Evolutionary conservation across 2,329 filamentous ascomycete genomes (phyloP), one percentile per base, ranked within the genome.

Genomic region (Aureobasidium sp.): DNA sequence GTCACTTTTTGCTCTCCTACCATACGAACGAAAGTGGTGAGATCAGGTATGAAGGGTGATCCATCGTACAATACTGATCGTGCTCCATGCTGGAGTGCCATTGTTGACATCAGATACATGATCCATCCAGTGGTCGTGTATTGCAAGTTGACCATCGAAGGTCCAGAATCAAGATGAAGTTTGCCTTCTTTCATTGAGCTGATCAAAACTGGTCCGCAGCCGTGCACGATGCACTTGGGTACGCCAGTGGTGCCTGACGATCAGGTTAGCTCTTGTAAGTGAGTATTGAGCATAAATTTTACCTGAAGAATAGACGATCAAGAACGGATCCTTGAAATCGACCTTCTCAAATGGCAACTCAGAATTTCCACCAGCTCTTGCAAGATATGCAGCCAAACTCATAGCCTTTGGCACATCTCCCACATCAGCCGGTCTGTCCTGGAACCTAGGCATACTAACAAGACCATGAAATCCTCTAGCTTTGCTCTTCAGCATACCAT

Each of bases 171-270:
- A 7, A 77, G 72, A 66, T 87, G 83, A 26, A 87, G 69, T 26
- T 71, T 73, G 1, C 76, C 78, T 71, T 95, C 90, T 70, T 92
- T 87, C 44, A 72, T 73, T 1, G 71, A 70, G 53, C 74, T 89
- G 65, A 90, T 65, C 34, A 89, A 72, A 1, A 84, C 75, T 0
- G 87, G 86, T 3, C 88, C 88, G 1, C 84, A 82, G 1, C 85
- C 87, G 72, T 96, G 91, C 2, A 93, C 89, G 65, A 95, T 94
- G 63, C 89, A 92, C 70, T 95, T 95, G 13, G 91, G 91, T 24
- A 83, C 84, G 4, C 91, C 90, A 0, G 91, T 95, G 0, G 90
- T 95, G 2, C 90, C 90, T 1, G 12, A 86, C 89, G 17, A 27
- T 13, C 13, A 4, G 13, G 39, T 57, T 13, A 57, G 53, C 27